These are phyloP conservation scores for Favolaschia claudopus DNA, from an alignment of 768 basidiomycete genomes.

Conservation along the genomic window DNA sequence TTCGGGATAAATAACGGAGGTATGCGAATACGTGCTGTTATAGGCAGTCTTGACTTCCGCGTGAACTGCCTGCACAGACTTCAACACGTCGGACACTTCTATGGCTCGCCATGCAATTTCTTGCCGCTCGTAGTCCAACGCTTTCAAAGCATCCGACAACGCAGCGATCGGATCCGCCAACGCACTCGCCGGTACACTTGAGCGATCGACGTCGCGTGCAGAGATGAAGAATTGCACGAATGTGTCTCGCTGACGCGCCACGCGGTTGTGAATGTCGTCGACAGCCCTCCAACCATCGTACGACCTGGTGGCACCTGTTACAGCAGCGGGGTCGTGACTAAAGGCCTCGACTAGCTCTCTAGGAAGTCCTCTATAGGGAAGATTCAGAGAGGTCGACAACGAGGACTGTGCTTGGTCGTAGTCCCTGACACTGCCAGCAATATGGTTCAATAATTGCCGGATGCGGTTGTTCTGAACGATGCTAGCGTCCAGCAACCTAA, in stretches of 20 bases:
- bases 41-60: conserved; percentile 67
- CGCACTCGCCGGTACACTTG: conserved; percentile 45
- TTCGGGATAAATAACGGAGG: conserved; percentile 82
- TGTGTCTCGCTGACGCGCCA: conserved; percentile 65
- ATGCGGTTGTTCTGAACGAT: conserved; percentile 70
- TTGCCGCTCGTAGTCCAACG: conserved; percentile 55
- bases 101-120: conserved; percentile 54
- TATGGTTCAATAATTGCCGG: conserved; percentile 71
- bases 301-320: conserved; percentile 69
- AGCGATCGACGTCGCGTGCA: conserved; percentile 23
- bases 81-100: conserved; percentile 57
- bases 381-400: conserved; percentile 55
- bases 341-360: conserved; percentile 77
- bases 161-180: conserved; percentile 62
- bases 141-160: conserved; percentile 57
- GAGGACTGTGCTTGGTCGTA: conserved; percentile 68
- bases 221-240: conserved; percentile 55
- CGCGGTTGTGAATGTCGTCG: conserved; percentile 74
- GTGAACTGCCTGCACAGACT: conserved; percentile 63
- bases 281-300: conserved; percentile 74
- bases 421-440: conserved; percentile 68
- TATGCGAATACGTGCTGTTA: conserved; percentile 68
- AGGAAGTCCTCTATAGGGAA: conserved; percentile 59
- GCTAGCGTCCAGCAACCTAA: conserved; percentile 67
- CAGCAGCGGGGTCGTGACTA: conserved; percentile 79